A percentile compares a stretch with the other conserved stretches of the same genome.
These are phyloP conservation scores for Vickermania ingenoplastis DNA, from an alignment of 208 protist species.

Conservation along the genomic window DNA sequence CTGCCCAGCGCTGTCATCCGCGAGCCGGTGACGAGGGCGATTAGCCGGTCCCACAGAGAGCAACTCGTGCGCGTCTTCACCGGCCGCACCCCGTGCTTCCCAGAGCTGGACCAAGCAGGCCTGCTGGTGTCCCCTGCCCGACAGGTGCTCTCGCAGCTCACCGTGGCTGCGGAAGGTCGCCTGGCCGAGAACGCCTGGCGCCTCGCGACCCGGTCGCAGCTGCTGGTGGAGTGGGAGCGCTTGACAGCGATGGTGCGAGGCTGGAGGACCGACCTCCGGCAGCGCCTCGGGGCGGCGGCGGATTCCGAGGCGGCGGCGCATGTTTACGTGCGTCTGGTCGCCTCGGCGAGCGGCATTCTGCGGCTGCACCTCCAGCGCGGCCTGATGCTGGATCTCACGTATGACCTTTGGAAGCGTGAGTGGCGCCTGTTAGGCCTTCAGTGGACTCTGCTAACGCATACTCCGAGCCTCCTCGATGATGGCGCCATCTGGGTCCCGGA, in stretches of 20 bases:
- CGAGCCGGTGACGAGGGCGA: background rate
- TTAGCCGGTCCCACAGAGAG: background rate
- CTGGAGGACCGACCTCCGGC: conserved; percentile 6
- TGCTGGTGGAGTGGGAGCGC: conserved; percentile 41
- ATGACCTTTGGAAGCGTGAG: conserved; percentile 18
- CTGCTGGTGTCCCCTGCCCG: conserved; percentile 44
- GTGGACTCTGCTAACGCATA: conserved; percentile 28
- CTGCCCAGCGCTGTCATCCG: too few species aligned
- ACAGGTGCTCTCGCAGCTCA: conserved; percentile 31
- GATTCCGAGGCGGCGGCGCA: background rate
- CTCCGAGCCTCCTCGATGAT: background rate
- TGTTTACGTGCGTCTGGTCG: conserved; percentile 22
- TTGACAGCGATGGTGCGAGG: conserved; percentile 15
- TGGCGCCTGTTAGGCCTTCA: conserved; percentile 41
- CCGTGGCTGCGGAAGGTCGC: conserved; percentile 35
- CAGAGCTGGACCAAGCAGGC: background rate
- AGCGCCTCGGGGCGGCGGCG: background rate
- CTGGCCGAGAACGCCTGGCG: conserved; percentile 45
- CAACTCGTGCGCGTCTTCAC: background rate
- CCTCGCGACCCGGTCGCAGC: conserved; percentile 38
- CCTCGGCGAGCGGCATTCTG: conserved; percentile 28
- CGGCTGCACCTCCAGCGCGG: conserved; percentile 39
- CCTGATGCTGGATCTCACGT: conserved; percentile 56
- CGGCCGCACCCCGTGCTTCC: background rate
- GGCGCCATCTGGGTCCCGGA: background rate